Evolutionary conservation across 1,284 basidiomycete genomes (phyloP).

Genomic region (Phellopilus nigrolimitatus): DNA sequence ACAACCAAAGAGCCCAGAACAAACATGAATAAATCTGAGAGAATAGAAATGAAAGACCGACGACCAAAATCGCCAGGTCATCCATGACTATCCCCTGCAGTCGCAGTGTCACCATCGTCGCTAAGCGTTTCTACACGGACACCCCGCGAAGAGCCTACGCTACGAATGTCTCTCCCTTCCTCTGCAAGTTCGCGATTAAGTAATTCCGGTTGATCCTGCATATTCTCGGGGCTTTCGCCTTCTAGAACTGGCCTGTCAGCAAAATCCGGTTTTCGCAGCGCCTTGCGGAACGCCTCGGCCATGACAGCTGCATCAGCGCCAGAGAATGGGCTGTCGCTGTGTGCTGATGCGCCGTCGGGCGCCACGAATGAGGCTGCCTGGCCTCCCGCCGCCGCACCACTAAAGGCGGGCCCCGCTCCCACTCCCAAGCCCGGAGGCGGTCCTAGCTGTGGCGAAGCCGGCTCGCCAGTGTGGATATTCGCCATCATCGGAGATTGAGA

Average conservation of each 20-base stretch:
- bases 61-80: not conserved
- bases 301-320: conserved; percentile 82
- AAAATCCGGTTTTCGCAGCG: conserved; percentile 80
- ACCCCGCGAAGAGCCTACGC: conserved; percentile 70
- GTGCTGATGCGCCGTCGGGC: conserved; percentile 61
- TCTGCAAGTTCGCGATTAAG: conserved; percentile 71
- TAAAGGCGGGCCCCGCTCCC: conserved; percentile 27
- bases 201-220: conserved; percentile 40
- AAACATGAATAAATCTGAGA: not conserved
- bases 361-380: conserved; percentile 44
- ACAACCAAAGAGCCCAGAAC: conserved; percentile 2
- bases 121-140: conserved; percentile 64
- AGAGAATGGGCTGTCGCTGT: conserved; percentile 62
- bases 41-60: not conserved
- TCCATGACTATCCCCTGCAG: conserved; percentile 11
- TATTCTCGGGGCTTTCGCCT: conserved; percentile 50
- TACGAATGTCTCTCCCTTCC: conserved; percentile 76
- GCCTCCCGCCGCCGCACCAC: conserved; percentile 31
- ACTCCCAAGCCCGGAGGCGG: conserved; percentile 29
- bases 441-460: conserved; percentile 49
- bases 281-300: conserved; percentile 81
- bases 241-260: conserved; percentile 61
- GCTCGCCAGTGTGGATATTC: conserved; percentile 39
- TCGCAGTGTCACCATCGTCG: conserved; percentile 10
- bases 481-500: conserved; percentile 79